Conservation (phyloP, 169 alveolate species). For the Cryptosporidium ubiquitum region DNA sequence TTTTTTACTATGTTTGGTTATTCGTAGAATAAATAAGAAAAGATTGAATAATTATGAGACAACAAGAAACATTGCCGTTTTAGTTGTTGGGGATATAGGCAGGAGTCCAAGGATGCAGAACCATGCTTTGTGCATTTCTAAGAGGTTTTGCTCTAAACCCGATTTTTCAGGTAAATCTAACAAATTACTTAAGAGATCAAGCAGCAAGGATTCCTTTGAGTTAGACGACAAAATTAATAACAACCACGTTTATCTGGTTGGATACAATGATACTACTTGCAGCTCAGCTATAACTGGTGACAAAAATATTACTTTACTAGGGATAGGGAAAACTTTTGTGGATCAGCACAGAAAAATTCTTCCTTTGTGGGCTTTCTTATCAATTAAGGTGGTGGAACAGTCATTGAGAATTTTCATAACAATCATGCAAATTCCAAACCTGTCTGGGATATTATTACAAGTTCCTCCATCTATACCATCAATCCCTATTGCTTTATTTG, state of each 20-base stretch:
- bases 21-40: not conserved
- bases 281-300: conserved; percentile 19
- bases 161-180: not conserved
- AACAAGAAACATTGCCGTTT: conserved; percentile 72
- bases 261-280: conserved; percentile 50
- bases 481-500: conserved; percentile 75
- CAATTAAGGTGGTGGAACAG: conserved; percentile 80
- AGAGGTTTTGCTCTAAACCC: conserved; percentile 38
- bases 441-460: conserved; percentile 82
- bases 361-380: conserved; percentile 79
- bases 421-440: conserved; percentile 78
- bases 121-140: conserved; percentile 83
- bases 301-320: conserved; percentile 21
- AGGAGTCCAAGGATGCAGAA: conserved; percentile 90
- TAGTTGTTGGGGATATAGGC: conserved; percentile 90
- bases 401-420: conserved; percentile 75
- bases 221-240: conserved; percentile 22
- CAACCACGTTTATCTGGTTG: conserved; percentile 54
- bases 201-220: not conserved
- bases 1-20: not conserved
- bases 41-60: conserved; percentile 1
- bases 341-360: conserved; percentile 44
- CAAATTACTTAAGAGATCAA: not conserved
- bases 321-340: conserved; percentile 5
- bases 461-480: conserved; percentile 93